Evolutionary conservation across 345 rosid genomes (phyloP), one percentile per base, ranked within the genome.

Genomic region (Moricandia moricandioides): DNA sequence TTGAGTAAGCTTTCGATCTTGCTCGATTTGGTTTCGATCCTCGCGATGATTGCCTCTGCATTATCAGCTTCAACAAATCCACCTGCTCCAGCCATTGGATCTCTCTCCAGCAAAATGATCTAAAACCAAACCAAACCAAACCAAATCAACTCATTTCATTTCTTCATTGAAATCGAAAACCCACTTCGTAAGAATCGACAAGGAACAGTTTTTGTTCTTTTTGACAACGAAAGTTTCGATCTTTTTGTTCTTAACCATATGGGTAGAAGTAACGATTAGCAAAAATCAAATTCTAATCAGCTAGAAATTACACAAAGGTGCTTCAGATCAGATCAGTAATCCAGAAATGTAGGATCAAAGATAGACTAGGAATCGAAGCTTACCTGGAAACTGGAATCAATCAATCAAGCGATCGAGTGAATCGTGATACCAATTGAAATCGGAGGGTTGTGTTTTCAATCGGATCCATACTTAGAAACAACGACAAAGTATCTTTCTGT

Each of bases 1-100:
- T 90, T 89, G 39, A 91, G 95, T 60, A 91, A 79, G 88, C 88
- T 88, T 79, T 94, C 98, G 68, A 94, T 94, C 85, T 88, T 94
- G 61, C 86, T 80, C 21, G 98, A 87, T 81, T 91, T 93, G 77
- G 89, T 91, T 80, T 94, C 98, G 75, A 94, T 91, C 85, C 97
- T 85, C 4, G 85, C 69, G 71, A 94, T 89, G n/a, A 90, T 88
- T 49, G 91, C 97, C 75, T 91, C 98, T 68, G 94, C 97, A 64
- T 91, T 89, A 78, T 93, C 98, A 33, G 92, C 90, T 73, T 91
- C 94, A 7, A 88, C 80, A 54, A 84, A 88, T 70, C 69, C 89
- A n/a, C 90, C 65, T 17, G 59, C 13, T 10, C 37, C 60, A 8
- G 78, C 71, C 72, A 68, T 68, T 55, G n/a, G 51, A 54, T 54